Percentiles rank a stretch among this genome's conserved stretches.
These are phyloP conservation scores for Agarophyton chilense DNA, from an alignment of 23 red algal species.

Conservation along the genomic window DNA sequence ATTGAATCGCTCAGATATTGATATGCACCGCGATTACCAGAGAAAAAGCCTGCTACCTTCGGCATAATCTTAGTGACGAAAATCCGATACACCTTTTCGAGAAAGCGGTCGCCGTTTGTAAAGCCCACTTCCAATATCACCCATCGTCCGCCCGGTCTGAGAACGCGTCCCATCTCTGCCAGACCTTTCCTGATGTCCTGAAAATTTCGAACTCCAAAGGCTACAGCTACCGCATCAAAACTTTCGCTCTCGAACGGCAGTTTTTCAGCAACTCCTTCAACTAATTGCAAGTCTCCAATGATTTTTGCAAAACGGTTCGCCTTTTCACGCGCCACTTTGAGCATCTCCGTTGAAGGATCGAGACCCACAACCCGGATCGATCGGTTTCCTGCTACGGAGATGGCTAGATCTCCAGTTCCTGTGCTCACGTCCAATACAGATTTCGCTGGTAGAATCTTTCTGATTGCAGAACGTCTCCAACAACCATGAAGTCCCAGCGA, in stretches of 20 bases:
- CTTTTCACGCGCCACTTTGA: conserved; percentile 25
- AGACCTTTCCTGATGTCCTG: conserved; percentile 65
- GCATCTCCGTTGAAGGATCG: conserved; percentile 87
- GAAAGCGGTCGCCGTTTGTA: neutral
- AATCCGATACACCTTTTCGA: conserved; percentile 8
- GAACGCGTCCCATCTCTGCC: conserved; percentile 76
- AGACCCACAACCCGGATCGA: conserved; percentile 64
- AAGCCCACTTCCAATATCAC: conserved; percentile 77
- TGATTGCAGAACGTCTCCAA: conserved; percentile 53
- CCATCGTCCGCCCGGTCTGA: conserved; percentile 36
- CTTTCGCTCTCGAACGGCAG: conserved; percentile 62
- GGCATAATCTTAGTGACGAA: conserved; percentile 79
- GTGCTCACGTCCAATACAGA: conserved; percentile 84
- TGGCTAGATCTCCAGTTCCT: conserved; percentile 89
- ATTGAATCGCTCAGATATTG: conserved; percentile 64
- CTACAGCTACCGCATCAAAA: conserved; percentile 77
- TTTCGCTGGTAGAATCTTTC: conserved; percentile 27
- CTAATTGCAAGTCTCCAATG: conserved; percentile 5
- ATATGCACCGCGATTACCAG: conserved; percentile 44
- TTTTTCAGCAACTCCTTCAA: conserved; percentile 65
- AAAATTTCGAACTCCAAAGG: conserved; percentile 98
- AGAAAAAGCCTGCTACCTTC: conserved; percentile 43
- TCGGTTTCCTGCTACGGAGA: conserved; percentile 42
- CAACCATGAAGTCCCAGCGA: conserved; percentile 67
- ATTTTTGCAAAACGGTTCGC: neutral